phyloP scores from a whole-genome alignment of 1,284 basidiomycete genomes.

The Blastosporella zonata region DNA sequence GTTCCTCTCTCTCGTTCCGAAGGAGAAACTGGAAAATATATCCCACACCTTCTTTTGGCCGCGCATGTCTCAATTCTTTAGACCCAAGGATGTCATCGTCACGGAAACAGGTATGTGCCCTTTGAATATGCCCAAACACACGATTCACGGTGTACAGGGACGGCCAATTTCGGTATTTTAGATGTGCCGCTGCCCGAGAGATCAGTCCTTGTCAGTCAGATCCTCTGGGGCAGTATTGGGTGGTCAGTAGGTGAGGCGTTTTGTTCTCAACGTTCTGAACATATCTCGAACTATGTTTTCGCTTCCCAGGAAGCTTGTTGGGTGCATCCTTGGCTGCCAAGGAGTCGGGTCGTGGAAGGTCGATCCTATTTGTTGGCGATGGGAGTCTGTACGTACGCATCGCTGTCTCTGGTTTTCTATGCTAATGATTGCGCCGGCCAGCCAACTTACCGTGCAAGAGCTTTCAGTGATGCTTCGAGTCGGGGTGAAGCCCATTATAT shows the following conservation, averaged over 20 bases:
- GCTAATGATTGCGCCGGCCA: conserved; percentile 22
- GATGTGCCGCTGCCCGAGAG: conserved; percentile 74
- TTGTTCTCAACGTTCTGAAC: not conserved
- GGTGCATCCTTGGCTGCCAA: conserved; percentile 79
- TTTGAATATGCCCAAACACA: not conserved
- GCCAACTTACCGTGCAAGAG: conserved; percentile 74
- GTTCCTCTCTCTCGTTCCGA: conserved; percentile 46
- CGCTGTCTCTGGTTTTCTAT: not conserved
- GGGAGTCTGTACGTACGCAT: conserved; percentile 58
- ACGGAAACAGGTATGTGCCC: conserved; percentile 71
- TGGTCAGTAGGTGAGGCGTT: conserved; percentile 71
- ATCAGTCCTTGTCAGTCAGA: conserved; percentile 68
- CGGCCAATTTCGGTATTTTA: conserved; percentile 72
- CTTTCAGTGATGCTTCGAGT: conserved; percentile 75
- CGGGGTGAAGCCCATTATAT: conserved; percentile 75
- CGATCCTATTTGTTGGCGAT: conserved; percentile 86
- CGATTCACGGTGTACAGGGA: conserved; percentile 29
- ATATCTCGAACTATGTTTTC: not conserved
- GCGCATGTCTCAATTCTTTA: conserved; percentile 76
- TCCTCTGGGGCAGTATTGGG: conserved; percentile 86
- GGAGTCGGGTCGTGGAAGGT: conserved; percentile 61
- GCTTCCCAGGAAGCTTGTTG: conserved; percentile 47
- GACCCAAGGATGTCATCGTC: conserved; percentile 73
- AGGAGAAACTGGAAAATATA: conserved; percentile 51
- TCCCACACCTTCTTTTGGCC: conserved; percentile 89